Evolutionary conservation across 208 protist species (phyloP), one percentile per base, ranked within the genome.

Genomic region (Trypanosoma mega): DNA sequence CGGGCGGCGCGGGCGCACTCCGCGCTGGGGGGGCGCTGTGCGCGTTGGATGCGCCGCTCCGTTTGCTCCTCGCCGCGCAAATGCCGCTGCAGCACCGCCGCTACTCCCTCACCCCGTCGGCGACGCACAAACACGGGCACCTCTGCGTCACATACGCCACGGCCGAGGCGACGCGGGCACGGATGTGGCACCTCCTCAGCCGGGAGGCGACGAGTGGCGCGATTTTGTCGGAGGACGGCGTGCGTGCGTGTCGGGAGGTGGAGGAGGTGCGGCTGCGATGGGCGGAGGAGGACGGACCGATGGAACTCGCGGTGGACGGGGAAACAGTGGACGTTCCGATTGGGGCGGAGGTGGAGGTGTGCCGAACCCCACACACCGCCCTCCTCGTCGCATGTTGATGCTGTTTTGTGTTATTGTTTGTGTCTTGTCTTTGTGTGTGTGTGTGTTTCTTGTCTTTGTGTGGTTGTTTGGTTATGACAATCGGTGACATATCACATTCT

Each of bases 221-320:
- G 43, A 54, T 90, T 14, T 53, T 93, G 18, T 64, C 74, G 37
- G 83, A 93, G 54, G 94, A 96, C 49, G 94, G 94, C 69, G 90
- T 97, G 18, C 9, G 49, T 18, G 63, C 69, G 49, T 73, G 70
- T 11, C 41, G 71, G 16, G 62, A 20, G 36, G 80, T 85, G 43
- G 67, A 48, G 8, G 56, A 51, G 50, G 43, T 85, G 26, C 67
- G 58, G 48, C 63, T 86, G 51, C 44, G 63, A 55, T n/a, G n/a
- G n/a, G n/a, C n/a, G n/a, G n/a, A n/a, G n/a, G 44, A 90, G 65
- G 43, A 30, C 21, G 21, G 47, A 9, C 30, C 34, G 20, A 5
- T 65, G 49, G 0, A 37, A 41, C n/a, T 20, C 46, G 1, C 67
- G 72, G 30, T 44, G 61, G 4, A 27, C 20, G 20, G 67, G 45